phyloP scores from a whole-genome alignment of 2,329 filamentous ascomycete genomes.

The Aspergillus quadrilineatus region DNA sequence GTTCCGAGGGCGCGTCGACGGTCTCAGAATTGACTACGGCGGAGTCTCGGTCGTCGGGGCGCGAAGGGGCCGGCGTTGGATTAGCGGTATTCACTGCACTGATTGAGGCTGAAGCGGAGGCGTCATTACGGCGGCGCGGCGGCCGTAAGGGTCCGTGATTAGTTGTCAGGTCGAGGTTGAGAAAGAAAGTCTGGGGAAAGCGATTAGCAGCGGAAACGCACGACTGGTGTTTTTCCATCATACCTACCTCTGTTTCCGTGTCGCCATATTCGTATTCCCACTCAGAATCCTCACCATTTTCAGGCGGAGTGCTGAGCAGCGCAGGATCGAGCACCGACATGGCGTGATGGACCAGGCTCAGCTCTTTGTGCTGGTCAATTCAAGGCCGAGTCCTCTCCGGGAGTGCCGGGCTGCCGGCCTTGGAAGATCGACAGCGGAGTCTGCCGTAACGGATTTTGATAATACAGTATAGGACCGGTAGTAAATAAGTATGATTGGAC shows the following conservation, averaged over 20 bases:
- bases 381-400: no score
- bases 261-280: constrained; percentile 63
- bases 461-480: background rate
- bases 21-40: constrained; percentile 40
- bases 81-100: constrained; percentile 6
- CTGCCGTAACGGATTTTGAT: background rate
- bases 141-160: constrained; percentile 40
- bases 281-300: constrained; percentile 47
- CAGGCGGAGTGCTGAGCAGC: constrained; percentile 26
- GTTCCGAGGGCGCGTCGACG: constrained; percentile 28
- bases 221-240: background rate
- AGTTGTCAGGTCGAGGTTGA: constrained; percentile 59
- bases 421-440: background rate
- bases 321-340: constrained; percentile 25
- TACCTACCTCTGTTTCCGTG: constrained; percentile 51
- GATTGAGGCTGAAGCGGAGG: constrained; percentile 13
- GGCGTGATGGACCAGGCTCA: constrained; percentile 2
- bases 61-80: constrained; percentile 11
- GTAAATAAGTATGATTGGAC: no score
- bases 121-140: constrained; percentile 30
- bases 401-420: background rate
- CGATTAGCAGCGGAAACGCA: background rate
- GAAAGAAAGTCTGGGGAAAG: constrained; percentile 53
- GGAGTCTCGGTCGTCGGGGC: constrained; percentile 33
- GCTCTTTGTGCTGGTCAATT: no score